Base-by-base conservation (phyloP, 2,329 filamentous ascomycete genomes). In the Penicillium sp. region DNA sequence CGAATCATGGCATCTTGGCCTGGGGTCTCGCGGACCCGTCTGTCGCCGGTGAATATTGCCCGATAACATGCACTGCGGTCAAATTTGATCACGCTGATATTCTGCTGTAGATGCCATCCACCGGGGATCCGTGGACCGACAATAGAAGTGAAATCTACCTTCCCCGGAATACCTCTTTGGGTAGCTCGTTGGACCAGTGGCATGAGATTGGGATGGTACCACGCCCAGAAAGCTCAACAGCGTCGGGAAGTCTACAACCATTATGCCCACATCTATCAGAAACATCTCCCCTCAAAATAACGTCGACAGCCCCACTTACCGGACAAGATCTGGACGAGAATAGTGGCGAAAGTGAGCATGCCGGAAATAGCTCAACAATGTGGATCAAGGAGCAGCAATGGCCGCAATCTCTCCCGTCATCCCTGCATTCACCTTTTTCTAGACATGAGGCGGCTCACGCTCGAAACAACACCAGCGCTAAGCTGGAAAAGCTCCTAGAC, bases 1-100 rank as follows among this genome's bases (percentile, higher is more conserved):
- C 13, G 17, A 23, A 21, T 20, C 9, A 46, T 39, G 36, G 29
- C 39, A 36, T 31, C 43, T 30, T 48, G 47, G 41, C 44, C 30
- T 20, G 41, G 41, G 9, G n/a, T 6, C 10, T 11, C 17, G 20
- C 4, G n/a, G 13, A 11, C 28, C n/a, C 5, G 10, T 36, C 15
- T 30, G 17, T 35, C 28, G n/a, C 21, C 21, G 38, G 47, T 45
- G 13, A 38, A 26, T 25, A n/a, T n/a, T 21, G 4, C 7, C 9
- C 9, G 11, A 35, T 28, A 27, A 21, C 14, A 26, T 25, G 18
- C 15, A 15, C 14, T 11, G 9, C 8, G 8, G 15, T 33, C 15
- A n/a, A 28, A 27, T 32, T 15, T 26, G 3, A 18, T 36, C 7
- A 35, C 27, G 13, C 8, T 13, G 7, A 5, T 13, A n/a, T 17